Conservation (phyloP, 2,329 filamentous ascomycete species). For the Periconia sp. region DNA sequence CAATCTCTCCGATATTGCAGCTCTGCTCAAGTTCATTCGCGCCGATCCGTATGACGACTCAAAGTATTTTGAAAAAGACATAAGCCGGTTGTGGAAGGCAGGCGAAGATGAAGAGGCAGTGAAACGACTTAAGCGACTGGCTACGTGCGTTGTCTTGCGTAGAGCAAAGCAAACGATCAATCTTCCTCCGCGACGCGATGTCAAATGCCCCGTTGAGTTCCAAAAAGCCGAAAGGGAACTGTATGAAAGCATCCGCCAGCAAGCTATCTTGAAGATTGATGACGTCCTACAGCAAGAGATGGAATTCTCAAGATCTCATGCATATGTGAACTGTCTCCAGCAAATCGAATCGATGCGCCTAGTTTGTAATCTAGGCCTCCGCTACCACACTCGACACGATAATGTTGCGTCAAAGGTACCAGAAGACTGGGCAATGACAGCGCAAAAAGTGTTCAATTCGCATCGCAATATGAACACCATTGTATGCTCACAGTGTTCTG, state of each 20-base stretch:
- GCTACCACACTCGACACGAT: conserved; percentile 32
- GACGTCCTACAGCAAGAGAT: conserved; percentile 31
- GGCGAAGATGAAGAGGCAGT: conserved; percentile 42
- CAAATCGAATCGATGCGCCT: conserved; percentile 50
- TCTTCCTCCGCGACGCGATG: conserved; percentile 43
- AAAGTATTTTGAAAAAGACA: conserved; percentile 44
- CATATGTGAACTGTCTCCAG: conserved; percentile 49
- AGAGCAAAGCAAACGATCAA: conserved; percentile 44
- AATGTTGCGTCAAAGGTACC: not conserved
- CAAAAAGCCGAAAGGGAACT: conserved; percentile 35
- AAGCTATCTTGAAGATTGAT: conserved; percentile 19
- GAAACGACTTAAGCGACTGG: conserved; percentile 44
- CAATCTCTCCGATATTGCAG: conserved; percentile 45
- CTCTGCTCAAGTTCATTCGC: conserved; percentile 49
- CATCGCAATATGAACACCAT: conserved; percentile 14
- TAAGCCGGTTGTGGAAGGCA: conserved; percentile 44
- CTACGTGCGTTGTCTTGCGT: conserved; percentile 44
- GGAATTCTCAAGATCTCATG: conserved; percentile 7
- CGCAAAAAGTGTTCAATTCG: conserved; percentile 16
- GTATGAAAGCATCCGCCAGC: conserved; percentile 35
- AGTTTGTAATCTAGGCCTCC: conserved; percentile 51
- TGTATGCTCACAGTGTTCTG: conserved; percentile 15
- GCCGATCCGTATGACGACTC: conserved; percentile 46
- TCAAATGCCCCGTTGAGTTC: conserved; percentile 41
- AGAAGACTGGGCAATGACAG: conserved; percentile 7